Evolutionary conservation across 1,139 yeast species (phyloP).

Genomic region (Pichiaceae sp.): DNA sequence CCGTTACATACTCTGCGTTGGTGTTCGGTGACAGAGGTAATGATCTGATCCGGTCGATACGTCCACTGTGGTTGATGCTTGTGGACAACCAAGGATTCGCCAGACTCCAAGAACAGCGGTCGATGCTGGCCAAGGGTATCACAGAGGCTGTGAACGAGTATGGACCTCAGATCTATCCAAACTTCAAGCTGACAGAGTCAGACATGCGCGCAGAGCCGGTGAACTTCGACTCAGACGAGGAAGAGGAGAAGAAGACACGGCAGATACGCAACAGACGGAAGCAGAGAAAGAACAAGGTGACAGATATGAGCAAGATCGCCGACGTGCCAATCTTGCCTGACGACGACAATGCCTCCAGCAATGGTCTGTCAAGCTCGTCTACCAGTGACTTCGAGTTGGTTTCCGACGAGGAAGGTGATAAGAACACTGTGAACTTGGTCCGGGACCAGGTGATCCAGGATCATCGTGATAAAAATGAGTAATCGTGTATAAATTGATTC

Average conservation of each 20-base stretch:
- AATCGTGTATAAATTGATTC: not conserved
- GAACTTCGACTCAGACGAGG: slow-evolving; percentile 34
- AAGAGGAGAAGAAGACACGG: slow-evolving; percentile 50
- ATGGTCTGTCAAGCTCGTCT: slow-evolving; percentile 20
- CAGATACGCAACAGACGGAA: slow-evolving; percentile 38
- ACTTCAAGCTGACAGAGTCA: slow-evolving; percentile 51
- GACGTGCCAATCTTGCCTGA: slow-evolving; percentile 21
- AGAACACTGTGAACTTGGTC: slow-evolving; percentile 12
- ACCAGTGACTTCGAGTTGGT: slow-evolving; percentile 17
- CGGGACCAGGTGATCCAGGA: slow-evolving; percentile 21
- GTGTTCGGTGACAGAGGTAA: slow-evolving; percentile 88
- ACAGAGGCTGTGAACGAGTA: slow-evolving; percentile 60
- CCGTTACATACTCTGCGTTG: slow-evolving; percentile 79
- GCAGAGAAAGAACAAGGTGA: slow-evolving; percentile 11
- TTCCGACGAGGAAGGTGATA: slow-evolving; percentile 4
- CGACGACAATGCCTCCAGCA: slow-evolving; percentile 21
- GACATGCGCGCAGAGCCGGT: slow-evolving; percentile 35
- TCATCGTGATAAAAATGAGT: slow-evolving; percentile 18
- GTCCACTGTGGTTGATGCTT: slow-evolving; percentile 74
- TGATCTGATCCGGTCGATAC: slow-evolving; percentile 74
- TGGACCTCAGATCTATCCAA: slow-evolving; percentile 77
- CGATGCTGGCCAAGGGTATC: slow-evolving; percentile 47
- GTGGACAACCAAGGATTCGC: slow-evolving; percentile 48
- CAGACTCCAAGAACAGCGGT: slow-evolving; percentile 47
- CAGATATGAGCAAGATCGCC: slow-evolving; percentile 3